phyloP scores from a whole-genome alignment of 768 basidiomycete species.

The Plicaturopsis crispa region DNA sequence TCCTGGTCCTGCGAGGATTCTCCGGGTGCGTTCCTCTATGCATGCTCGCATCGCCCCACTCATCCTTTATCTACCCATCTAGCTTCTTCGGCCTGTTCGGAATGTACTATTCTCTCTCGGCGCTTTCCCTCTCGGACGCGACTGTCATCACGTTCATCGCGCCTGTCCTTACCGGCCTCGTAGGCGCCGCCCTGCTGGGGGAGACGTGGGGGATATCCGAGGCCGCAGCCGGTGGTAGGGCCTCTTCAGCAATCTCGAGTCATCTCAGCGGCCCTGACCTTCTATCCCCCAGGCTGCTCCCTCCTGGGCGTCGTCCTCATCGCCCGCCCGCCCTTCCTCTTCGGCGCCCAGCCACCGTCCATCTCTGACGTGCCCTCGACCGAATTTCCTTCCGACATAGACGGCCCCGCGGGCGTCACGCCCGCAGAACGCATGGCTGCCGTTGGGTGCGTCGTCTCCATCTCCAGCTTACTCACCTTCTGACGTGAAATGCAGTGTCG shows the following conservation, averaged over 20 bases:
- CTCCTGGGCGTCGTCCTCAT: constrained; percentile 84
- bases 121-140: constrained; percentile 73
- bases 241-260: neutral
- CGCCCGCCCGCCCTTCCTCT: constrained; percentile 69
- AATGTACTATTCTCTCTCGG: constrained; percentile 65
- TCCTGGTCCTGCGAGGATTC: constrained; percentile 53
- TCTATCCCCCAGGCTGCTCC: too few species aligned
- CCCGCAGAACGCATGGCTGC: constrained; percentile 43
- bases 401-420: constrained; percentile 11
- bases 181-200: constrained; percentile 53
- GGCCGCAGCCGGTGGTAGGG: constrained; percentile 36
- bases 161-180: constrained; percentile 57
- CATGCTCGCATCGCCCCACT: neutral
- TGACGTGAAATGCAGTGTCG: too few species aligned
- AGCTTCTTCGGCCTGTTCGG: constrained; percentile 72
- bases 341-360: constrained; percentile 21
- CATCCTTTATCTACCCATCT: constrained; percentile 7
- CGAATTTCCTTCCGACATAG: constrained; percentile 5
- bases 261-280: too few species aligned
- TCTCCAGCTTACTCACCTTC: neutral
- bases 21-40: constrained; percentile 38
- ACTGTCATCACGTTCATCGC: constrained; percentile 70
- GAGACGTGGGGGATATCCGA: constrained; percentile 53
- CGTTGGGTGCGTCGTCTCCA: constrained; percentile 36
- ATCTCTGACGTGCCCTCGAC: neutral